phyloP scores from a whole-genome alignment of 2,329 filamentous ascomycete genomes.

The Biscogniauxia sp. region DNA sequence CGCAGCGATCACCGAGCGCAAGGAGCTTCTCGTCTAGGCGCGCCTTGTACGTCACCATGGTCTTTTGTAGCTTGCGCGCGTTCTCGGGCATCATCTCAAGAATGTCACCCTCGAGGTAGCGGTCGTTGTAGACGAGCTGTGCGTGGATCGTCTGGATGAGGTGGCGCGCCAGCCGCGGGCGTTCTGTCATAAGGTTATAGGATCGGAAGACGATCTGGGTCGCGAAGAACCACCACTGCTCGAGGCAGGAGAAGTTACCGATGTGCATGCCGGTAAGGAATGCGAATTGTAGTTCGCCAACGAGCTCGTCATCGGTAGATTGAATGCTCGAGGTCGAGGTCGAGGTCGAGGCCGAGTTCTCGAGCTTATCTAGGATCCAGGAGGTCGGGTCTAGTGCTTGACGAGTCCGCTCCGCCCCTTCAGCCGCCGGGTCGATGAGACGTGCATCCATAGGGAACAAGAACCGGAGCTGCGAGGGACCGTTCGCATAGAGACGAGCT shows the following conservation, averaged over 20 bases:
- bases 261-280: constrained; percentile 58
- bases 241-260: constrained; percentile 56
- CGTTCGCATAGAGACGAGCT: constrained; percentile 36
- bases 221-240: constrained; percentile 60
- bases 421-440: constrained; percentile 26
- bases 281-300: constrained; percentile 60
- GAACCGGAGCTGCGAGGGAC: constrained; percentile 23
- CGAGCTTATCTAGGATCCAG: constrained; percentile 44
- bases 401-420: constrained; percentile 28
- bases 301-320: constrained; percentile 41
- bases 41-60: constrained; percentile 54
- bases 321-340: constrained; percentile 15
- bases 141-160: constrained; percentile 52
- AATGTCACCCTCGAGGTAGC: constrained; percentile 46
- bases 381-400: constrained; percentile 40
- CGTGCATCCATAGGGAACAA: constrained; percentile 29
- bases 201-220: constrained; percentile 51
- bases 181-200: constrained; percentile 41
- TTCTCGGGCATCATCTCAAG: constrained; percentile 36
- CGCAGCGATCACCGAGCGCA: constrained; percentile 33
- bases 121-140: constrained; percentile 53
- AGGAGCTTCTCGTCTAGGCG: constrained; percentile 48
- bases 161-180: constrained; percentile 44
- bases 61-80: constrained; percentile 39
- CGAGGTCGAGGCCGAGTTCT: constrained; percentile 13